Evolutionary conservation across 768 basidiomycete genomes (phyloP).

Genomic region (Candolleomyces efflorescens): DNA sequence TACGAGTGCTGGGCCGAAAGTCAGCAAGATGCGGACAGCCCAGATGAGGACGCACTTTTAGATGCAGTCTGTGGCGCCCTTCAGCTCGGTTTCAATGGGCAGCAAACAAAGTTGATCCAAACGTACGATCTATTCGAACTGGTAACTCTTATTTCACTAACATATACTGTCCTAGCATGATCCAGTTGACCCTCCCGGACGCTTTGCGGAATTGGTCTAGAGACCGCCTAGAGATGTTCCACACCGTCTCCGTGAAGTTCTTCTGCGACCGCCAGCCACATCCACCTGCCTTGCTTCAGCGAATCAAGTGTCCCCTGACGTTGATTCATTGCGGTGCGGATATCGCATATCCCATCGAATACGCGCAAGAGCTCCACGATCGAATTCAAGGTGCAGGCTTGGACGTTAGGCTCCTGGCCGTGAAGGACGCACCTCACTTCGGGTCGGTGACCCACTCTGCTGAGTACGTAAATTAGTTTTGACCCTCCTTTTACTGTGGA

Average conservation of each 20-base stretch:
- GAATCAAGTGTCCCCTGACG: constrained; percentile 22
- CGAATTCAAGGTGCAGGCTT: constrained; percentile 22
- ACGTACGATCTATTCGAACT: constrained; percentile 15
- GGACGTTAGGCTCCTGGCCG: constrained; percentile 18
- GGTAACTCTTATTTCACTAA: constrained; percentile 11
- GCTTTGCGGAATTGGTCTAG: constrained; percentile 20
- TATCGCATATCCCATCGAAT: constrained; percentile 23
- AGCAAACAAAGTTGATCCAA: constrained; percentile 12
- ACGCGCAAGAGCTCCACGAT: constrained; percentile 17
- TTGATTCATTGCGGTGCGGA: constrained; percentile 27
- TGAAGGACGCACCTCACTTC: constrained; percentile 32
- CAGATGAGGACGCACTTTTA: constrained; percentile 10
- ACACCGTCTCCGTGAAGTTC: constrained; percentile 13
- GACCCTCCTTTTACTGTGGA: not conserved
- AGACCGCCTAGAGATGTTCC: constrained; percentile 16
- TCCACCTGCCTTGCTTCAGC: not conserved
- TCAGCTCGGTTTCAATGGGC: constrained; percentile 19
- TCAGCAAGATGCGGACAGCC: constrained; percentile 8
- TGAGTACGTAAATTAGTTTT: constrained; percentile 17
- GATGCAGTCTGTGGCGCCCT: constrained; percentile 18
- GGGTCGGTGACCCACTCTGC: constrained; percentile 30
- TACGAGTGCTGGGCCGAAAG: constrained; percentile 20
- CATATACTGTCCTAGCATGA: constrained; percentile 6
- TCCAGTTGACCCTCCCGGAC: not conserved
- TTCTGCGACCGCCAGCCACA: not conserved